Evolutionary conservation across 768 basidiomycete species (phyloP).

Genomic region (Coprinellus aureogranulatus): DNA sequence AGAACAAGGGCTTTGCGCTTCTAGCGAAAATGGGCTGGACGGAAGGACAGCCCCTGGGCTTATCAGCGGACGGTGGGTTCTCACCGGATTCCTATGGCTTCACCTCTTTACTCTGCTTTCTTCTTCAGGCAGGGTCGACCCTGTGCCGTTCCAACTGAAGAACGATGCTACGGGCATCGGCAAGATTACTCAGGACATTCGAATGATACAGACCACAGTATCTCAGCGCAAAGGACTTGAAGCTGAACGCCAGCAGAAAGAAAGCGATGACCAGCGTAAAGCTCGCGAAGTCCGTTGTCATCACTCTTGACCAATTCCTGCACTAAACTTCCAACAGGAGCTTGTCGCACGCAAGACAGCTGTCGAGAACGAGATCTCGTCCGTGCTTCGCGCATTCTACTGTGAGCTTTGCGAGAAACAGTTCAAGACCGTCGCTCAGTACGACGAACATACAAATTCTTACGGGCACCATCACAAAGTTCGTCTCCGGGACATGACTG

Average conservation of each 20-base stretch:
- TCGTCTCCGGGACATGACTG: slow-evolving; percentile 79
- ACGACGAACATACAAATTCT: slow-evolving; percentile 87
- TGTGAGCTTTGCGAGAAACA: slow-evolving; percentile 85
- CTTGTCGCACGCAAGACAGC: slow-evolving; percentile 62
- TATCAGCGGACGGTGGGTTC: slow-evolving; percentile 68
- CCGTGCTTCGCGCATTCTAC: slow-evolving; percentile 72
- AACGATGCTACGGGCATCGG: slow-evolving; percentile 77
- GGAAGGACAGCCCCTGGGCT: slow-evolving; percentile 74
- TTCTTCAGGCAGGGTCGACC: slow-evolving; percentile 70
- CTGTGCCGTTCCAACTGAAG: slow-evolving; percentile 79
- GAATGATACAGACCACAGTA: slow-evolving; percentile 83
- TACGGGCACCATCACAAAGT: slow-evolving; percentile 87
- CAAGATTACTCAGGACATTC: slow-evolving; percentile 73
- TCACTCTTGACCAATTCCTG: background rate
- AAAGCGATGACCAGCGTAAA: slow-evolving; percentile 73
- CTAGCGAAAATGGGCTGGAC: slow-evolving; percentile 81
- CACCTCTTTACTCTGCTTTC: background rate
- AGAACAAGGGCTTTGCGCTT: slow-evolving; percentile 80
- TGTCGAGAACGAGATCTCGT: slow-evolving; percentile 64
- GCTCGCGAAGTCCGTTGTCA: slow-evolving; percentile 58
- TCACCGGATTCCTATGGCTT: background rate
- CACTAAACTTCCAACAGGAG: slow-evolving; percentile 42
- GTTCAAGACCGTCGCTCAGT: slow-evolving; percentile 81
- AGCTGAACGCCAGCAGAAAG: slow-evolving; percentile 77
- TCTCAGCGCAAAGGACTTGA: slow-evolving; percentile 77